Evolutionary conservation across 345 rosid species (phyloP), one percentile per base, ranked within the genome.

Genomic region (Turritis glabra): DNA sequence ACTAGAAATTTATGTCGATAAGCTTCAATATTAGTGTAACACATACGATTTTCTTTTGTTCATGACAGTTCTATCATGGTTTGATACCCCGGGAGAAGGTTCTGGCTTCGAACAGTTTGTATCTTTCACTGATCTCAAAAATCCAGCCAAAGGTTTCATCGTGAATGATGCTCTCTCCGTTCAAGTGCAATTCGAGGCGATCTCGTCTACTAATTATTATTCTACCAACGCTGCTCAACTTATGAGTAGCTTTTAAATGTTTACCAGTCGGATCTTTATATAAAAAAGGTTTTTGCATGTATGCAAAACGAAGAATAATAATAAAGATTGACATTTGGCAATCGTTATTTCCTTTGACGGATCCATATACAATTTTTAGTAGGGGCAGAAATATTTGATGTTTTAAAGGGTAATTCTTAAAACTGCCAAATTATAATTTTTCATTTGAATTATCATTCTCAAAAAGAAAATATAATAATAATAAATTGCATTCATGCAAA

Each of bases 11-110:
- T n/a, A n/a, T n/a, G n/a, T n/a, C n/a, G n/a, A n/a, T n/a, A n/a
- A n/a, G n/a, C n/a, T n/a, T n/a, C n/a, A n/a, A n/a, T n/a, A n/a
- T n/a, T n/a, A n/a, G n/a, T n/a, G n/a, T n/a, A n/a, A n/a, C n/a
- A n/a, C n/a, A n/a, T n/a, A 22, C 30, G 8, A 5, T 7, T 71
- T 47, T 35, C 0, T 47, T 37, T 14, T 51, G 38, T 50, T 26
- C 11, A 19, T 51, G 51, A 1, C 50, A 72, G 69, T 52, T 62
- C 43, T 61, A 14, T 17, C 68, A 26, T 72, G 69, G 76, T 62
- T 51, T 15, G 12, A 72, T 17, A 7, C 29, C 0, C 12, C 69
- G 9, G 69, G 61, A 50, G 52, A 51, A 50, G 13, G 23, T 25
- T 4, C 10, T 3, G 76, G 76, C 9, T 71, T 23, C 29, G 67